Base-by-base conservation (phyloP, 371 early-diverging fungal genomes). In the Paramicrosporidium saccamoebae region DNA sequence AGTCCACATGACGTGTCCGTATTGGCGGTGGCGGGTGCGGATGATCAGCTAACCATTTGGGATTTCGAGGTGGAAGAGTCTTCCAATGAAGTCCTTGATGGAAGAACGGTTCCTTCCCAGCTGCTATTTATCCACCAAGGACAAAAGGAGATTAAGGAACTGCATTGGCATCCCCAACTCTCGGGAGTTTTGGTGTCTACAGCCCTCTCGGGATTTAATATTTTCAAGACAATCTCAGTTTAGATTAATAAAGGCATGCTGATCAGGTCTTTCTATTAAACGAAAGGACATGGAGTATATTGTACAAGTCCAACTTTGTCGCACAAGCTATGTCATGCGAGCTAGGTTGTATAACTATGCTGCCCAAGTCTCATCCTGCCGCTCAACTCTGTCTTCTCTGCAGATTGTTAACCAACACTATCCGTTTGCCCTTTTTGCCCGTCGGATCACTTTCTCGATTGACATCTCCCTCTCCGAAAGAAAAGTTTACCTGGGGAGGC, bases 11-110 rank as follows among this genome's bases (percentile, higher is more conserved):
- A 92, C 34, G 66, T 68, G 29, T 81, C 84, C 7, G 61, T 79
- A 8, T 37, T 86, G 21, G 79, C 65, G n/a, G 84, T 74, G 5
- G 45, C 75, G 4, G 82, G 86, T 6, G 81, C 72, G 6, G 92
- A 92, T 39, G 69, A 92, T 34, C 88, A 86, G 48, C 37, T 81
- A 16, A 77, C 88, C n/a, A 34, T 88, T 12, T 92, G 92, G 92
- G 92, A 92, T 44, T 49, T 86, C 18, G 71, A 82, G 3, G 71
- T 88, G 7, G 92, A 92, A 44, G 58, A 62, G 16, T 88, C 82
- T 41, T 52, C 65, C 2, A 84, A 84, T 44, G 79, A 84, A 42
- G 67, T 64, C 20, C 42, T 44, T 33, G 51, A 51, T 10, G 52
- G 52, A n/a, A 44, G 52, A 14, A 63, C 69, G 19, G 71, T 86